These are phyloP conservation scores for Suhomyces bokatorum DNA, from an alignment of 1,139 yeast species.

Conservation along the genomic window DNA sequence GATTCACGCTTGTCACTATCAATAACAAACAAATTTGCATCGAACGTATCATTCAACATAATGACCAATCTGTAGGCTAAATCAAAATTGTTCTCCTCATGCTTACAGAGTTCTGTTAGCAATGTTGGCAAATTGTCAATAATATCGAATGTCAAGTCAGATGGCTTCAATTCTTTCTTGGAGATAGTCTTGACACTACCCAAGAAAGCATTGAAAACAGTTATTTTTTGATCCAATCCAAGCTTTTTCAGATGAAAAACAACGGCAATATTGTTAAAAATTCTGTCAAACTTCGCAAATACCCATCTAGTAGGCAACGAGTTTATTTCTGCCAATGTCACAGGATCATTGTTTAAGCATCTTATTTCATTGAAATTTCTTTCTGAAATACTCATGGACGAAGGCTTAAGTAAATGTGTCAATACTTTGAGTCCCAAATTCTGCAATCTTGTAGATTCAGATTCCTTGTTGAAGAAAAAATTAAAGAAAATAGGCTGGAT, in stretches of 20 bases:
- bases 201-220: slow-evolving; percentile 28
- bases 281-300: slow-evolving; percentile 31
- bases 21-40: slow-evolving; percentile 18
- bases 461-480: slow-evolving; percentile 35
- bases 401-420: slow-evolving; percentile 24
- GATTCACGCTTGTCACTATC: background rate
- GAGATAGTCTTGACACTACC: slow-evolving; percentile 27
- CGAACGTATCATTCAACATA: slow-evolving; percentile 35
- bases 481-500: slow-evolving; percentile 33
- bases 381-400: slow-evolving; percentile 22
- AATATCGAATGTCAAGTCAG: slow-evolving; percentile 33
- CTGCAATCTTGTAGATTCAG: slow-evolving; percentile 24
- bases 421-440: slow-evolving; percentile 30
- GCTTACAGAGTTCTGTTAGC: slow-evolving; percentile 24
- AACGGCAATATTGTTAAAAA: slow-evolving; percentile 28
- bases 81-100: slow-evolving; percentile 20
- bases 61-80: slow-evolving; percentile 21
- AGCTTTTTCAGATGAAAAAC: slow-evolving; percentile 28
- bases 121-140: slow-evolving; percentile 33
- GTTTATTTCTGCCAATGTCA: slow-evolving; percentile 31
- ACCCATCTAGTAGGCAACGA: slow-evolving; percentile 40
- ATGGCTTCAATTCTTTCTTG: slow-evolving; percentile 30
- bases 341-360: slow-evolving; percentile 36
- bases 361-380: slow-evolving; percentile 29
- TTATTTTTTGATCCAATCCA: slow-evolving; percentile 28